A percentile compares a stretch with the other conserved stretches of the same genome.
These are phyloP conservation scores for Aspergillus hortae DNA, from an alignment of 2,329 filamentous ascomycete genomes.

Conservation along the genomic window DNA sequence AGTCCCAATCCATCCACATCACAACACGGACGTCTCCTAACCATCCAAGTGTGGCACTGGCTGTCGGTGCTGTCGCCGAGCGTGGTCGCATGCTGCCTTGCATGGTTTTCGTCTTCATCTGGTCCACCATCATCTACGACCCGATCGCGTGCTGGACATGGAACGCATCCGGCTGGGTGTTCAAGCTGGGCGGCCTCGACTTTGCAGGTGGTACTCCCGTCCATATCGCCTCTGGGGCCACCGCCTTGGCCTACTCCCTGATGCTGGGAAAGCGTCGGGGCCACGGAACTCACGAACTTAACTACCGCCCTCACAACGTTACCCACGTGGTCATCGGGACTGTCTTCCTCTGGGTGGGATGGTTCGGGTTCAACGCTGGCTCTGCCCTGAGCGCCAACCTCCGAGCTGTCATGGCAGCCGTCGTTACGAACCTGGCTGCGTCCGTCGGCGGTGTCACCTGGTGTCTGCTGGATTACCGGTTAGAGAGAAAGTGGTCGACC, in stretches of 20 bases:
- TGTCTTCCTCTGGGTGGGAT: constrained; percentile 91
- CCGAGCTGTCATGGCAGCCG: constrained; percentile 79
- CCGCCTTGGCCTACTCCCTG: constrained; percentile 84
- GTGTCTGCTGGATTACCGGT: constrained; percentile 83
- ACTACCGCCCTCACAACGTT: constrained; percentile 89
- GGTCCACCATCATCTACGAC: constrained; percentile 86
- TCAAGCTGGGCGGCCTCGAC: constrained; percentile 74
- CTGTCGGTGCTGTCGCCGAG: constrained; percentile 80
- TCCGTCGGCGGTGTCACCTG: constrained; percentile 83
- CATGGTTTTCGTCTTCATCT: constrained; percentile 89
- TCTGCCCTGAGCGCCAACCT: constrained; percentile 77
- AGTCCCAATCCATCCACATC: constrained; percentile 31
- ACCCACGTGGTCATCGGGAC: constrained; percentile 90
- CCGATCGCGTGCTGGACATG: constrained; percentile 94
- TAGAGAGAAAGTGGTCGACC: constrained; percentile 88
- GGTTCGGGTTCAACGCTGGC: constrained; percentile 93
- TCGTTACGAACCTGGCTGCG: constrained; percentile 82
- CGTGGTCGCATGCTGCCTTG: constrained; percentile 83
- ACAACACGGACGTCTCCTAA: too few species aligned
- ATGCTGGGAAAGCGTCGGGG: constrained; percentile 84
- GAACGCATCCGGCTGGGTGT: constrained; percentile 80
- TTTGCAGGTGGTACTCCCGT: constrained; percentile 90
- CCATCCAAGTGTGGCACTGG: constrained; percentile 65
- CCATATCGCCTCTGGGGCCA: constrained; percentile 78
- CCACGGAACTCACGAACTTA: constrained; percentile 81